A percentile compares a stretch with the other conserved stretches of the same genome.
phyloP scores from a whole-genome alignment of 495 filamentous ascomycete species.

The Terfezia boudieri region DNA sequence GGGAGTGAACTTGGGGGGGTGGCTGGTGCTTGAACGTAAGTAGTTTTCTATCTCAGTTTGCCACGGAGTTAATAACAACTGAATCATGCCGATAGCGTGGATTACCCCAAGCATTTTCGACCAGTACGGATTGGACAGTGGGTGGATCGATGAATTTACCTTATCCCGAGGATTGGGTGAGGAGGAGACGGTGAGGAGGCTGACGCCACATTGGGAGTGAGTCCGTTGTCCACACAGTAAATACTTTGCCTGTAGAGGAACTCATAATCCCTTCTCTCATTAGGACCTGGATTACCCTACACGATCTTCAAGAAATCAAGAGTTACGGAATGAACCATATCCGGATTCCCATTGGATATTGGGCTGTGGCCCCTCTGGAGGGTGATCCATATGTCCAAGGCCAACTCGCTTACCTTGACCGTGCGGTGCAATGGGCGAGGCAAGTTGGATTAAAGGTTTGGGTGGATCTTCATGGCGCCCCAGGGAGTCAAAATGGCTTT shows the following conservation, averaged over 20 bases:
- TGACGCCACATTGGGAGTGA: conserved; percentile 34
- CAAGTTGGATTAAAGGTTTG: conserved; percentile 39
- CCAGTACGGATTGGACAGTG: conserved; percentile 16
- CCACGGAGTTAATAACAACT: too few relatives aligned
- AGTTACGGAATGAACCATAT: conserved; percentile 48
- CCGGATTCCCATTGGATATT: conserved; percentile 61
- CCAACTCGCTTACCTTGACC: conserved; percentile 40
- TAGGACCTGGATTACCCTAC: conserved; percentile 28
- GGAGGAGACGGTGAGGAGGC: conserved; percentile 24
- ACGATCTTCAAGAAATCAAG: conserved; percentile 45
- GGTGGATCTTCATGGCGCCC: conserved; percentile 53
- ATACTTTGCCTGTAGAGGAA: background rate
- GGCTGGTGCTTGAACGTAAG: conserved; percentile 44
- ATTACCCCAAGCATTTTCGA: conserved; percentile 44
- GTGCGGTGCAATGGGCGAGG: conserved; percentile 47
- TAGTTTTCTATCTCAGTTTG: too few relatives aligned
- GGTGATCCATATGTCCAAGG: conserved; percentile 55
- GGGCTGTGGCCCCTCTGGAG: conserved; percentile 36
- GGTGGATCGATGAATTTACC: conserved; percentile 39
- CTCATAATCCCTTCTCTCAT: conserved; percentile 23
- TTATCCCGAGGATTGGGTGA: conserved; percentile 30
- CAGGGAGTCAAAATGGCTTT: conserved; percentile 64
- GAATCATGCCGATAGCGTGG: conserved; percentile 24
- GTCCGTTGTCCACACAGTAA: background rate
- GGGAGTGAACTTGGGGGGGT: conserved; percentile 57